phyloP scores from a whole-genome alignment of 495 filamentous ascomycete genomes.

The Daldinia childiae region DNA sequence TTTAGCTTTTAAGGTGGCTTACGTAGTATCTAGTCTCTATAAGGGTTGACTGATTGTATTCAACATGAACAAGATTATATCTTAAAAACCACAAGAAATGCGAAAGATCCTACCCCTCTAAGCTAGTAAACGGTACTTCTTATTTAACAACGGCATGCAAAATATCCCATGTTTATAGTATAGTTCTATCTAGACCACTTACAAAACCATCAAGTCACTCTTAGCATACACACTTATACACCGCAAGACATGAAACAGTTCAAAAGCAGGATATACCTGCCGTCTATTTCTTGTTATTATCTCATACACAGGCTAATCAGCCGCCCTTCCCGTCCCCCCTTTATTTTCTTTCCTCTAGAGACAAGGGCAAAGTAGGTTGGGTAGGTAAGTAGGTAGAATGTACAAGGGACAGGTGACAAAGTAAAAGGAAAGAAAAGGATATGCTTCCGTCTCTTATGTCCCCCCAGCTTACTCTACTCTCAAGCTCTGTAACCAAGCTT shows the following conservation, averaged over 20 bases:
- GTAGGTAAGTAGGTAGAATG: constrained; percentile 18
- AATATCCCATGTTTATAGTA: no score
- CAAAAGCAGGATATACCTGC: constrained; percentile 7
- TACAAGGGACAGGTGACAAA: constrained; percentile 38
- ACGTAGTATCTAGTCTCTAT: no score
- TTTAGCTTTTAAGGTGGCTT: no score
- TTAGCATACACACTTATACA: not conserved
- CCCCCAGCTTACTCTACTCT: constrained; percentile 57
- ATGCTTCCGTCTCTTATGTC: constrained; percentile 24
- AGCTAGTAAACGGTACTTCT: no score
- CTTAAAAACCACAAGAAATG: no score
- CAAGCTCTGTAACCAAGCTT: constrained; percentile 70
- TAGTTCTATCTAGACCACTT: not conserved
- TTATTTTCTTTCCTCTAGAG: constrained; percentile 27
- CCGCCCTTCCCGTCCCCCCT: constrained; percentile 3
- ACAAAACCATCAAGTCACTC: not conserved
- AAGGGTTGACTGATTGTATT: no score
- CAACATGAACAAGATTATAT: no score
- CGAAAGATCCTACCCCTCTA: no score
- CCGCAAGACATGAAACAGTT: not conserved
- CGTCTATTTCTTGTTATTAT: constrained; percentile 33
- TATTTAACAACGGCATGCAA: no score
- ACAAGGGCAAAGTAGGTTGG: constrained; percentile 1
- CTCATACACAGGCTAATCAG: constrained; percentile 23
- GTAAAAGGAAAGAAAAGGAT: constrained; percentile 24